A percentile compares a stretch with the other conserved stretches of the same genome.
These are phyloP conservation scores for Agaricus blazei DNA, from an alignment of 768 basidiomycete species.

Conservation along the genomic window DNA sequence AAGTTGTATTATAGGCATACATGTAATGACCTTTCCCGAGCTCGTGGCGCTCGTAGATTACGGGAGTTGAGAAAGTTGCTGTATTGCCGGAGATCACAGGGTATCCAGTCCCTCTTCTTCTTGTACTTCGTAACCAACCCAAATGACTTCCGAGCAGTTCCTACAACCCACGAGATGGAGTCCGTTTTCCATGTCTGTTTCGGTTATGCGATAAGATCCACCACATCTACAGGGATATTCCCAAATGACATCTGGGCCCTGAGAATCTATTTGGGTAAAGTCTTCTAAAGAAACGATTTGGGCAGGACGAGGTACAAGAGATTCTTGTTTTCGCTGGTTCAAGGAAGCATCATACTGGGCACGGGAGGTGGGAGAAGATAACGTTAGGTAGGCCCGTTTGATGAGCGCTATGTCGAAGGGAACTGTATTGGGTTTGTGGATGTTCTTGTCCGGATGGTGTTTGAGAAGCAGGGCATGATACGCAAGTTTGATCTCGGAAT, in stretches of 20 bases:
- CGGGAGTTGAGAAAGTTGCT: too few species aligned
- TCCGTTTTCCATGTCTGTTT: slow-evolving; percentile 61
- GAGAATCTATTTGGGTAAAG: slow-evolving; percentile 26
- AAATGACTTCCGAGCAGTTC: slow-evolving; percentile 77
- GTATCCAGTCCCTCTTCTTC: slow-evolving; percentile 13
- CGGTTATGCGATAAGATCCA: slow-evolving; percentile 54
- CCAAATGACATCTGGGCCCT: slow-evolving; percentile 39
- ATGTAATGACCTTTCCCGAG: too few species aligned
- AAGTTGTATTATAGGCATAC: background rate
- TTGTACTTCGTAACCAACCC: slow-evolving; percentile 75
- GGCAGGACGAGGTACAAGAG: slow-evolving; percentile 56
- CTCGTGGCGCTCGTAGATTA: too few species aligned
- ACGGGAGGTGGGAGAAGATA: slow-evolving; percentile 47
- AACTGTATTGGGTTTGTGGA: slow-evolving; percentile 1
- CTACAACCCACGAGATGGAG: slow-evolving; percentile 68
- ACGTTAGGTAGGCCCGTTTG: slow-evolving; percentile 62
- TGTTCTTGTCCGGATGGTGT: slow-evolving; percentile 51
- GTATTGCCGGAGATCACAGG: too few species aligned
- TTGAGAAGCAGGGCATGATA: slow-evolving; percentile 64
- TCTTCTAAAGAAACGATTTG: slow-evolving; percentile 77
- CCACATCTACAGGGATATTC: slow-evolving; percentile 70
- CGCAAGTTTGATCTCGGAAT: slow-evolving; percentile 56
- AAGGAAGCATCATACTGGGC: slow-evolving; percentile 41
- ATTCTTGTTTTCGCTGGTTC: slow-evolving; percentile 10
- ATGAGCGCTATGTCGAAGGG: slow-evolving; percentile 50